These are phyloP conservation scores for Babesia caballi DNA, from an alignment of 169 alveolate species.

Conservation along the genomic window DNA sequence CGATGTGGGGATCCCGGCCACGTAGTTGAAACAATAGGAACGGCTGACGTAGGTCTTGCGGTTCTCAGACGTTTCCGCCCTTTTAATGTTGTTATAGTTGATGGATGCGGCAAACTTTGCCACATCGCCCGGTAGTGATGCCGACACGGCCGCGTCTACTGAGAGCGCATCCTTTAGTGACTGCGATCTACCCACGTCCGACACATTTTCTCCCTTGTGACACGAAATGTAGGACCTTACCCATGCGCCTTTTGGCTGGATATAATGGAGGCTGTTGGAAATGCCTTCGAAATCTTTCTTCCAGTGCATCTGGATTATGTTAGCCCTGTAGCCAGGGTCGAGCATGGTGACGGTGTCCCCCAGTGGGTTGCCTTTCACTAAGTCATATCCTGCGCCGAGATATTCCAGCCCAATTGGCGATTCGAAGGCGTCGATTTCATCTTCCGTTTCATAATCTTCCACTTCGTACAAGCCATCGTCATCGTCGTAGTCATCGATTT, in stretches of 20 bases:
- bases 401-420: constrained; percentile 38
- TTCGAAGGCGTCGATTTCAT: neutral
- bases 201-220: constrained; percentile 53
- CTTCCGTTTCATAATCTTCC: neutral
- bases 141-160: constrained; percentile 57
- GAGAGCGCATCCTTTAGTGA: constrained; percentile 25
- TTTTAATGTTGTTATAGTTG: constrained; percentile 30
- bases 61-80: constrained; percentile 3
- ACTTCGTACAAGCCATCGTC: neutral
- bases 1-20: constrained; percentile 60
- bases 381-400: constrained; percentile 66
- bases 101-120: constrained; percentile 56
- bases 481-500: constrained; percentile 6
- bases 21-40: constrained; percentile 62
- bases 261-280: constrained; percentile 39
- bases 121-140: constrained; percentile 41
- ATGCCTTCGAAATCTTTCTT: constrained; percentile 29
- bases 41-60: constrained; percentile 24
- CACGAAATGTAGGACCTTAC: constrained; percentile 51
- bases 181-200: constrained; percentile 34
- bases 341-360: constrained; percentile 55
- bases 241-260: constrained; percentile 66
- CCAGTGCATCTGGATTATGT: constrained; percentile 63
- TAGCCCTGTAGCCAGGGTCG: constrained; percentile 64
- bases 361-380: constrained; percentile 62